Evolutionary conservation across 257 asterid genomes (phyloP).

Genomic region (Solanum commersonii): DNA sequence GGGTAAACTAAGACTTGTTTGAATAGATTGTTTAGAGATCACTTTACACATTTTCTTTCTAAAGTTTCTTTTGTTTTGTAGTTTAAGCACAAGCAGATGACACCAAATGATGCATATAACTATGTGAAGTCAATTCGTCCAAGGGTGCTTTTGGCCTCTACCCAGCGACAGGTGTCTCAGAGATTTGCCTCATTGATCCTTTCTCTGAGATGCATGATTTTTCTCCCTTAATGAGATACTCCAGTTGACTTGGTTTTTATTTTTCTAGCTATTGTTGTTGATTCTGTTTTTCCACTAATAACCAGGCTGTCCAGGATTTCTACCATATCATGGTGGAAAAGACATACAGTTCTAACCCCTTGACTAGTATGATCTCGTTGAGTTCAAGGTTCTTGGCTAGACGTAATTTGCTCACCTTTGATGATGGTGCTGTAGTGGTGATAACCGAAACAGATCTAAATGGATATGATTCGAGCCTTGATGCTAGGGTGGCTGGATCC

Average conservation of each 20-base stretch:
- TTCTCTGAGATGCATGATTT: neutral
- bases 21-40: neutral
- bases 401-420: slow-evolving; percentile 29
- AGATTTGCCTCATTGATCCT: neutral
- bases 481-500: slow-evolving; percentile 14
- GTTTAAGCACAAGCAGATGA: slow-evolving; percentile 55
- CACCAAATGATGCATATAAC: slow-evolving; percentile 47
- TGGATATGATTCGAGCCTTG: slow-evolving; percentile 26
- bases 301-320: slow-evolving; percentile 47
- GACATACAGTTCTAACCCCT: slow-evolving; percentile 1
- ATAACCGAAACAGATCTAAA: slow-evolving; percentile 43
- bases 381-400: slow-evolving; percentile 15
- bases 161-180: slow-evolving; percentile 39
- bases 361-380: slow-evolving; percentile 2
- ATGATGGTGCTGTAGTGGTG: slow-evolving; percentile 47
- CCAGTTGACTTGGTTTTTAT: neutral
- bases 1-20: neutral
- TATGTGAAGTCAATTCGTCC: slow-evolving; percentile 63
- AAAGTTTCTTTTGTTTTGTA: slow-evolving; percentile 3
- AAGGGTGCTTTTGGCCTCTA: slow-evolving; percentile 46
- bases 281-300: neutral
- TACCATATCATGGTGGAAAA: slow-evolving; percentile 17
- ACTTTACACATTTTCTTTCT: neutral
- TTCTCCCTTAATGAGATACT: neutral
- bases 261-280: neutral